phyloP scores from a whole-genome alignment of 106 monocot species.

The Amphibolis antarctica region DNA sequence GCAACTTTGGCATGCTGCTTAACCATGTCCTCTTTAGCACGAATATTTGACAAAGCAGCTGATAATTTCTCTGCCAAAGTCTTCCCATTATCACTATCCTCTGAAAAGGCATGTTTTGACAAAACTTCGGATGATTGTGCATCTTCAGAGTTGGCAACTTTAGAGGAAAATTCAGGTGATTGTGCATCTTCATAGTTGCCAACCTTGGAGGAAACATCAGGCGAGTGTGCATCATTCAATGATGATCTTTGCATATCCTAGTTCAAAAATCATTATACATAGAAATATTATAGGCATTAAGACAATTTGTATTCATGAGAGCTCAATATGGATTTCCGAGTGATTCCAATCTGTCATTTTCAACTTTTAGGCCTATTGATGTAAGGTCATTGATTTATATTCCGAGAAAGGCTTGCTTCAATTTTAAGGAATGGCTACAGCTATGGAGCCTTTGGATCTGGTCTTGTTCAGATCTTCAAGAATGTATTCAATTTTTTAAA shows the following conservation, averaged over 20 bases:
- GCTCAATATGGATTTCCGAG: background rate
- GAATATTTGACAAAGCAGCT: constrained; percentile 31
- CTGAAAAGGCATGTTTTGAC: constrained; percentile 15
- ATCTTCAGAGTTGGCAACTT: constrained; percentile 7
- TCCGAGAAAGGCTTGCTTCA: too few species aligned
- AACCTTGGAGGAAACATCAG: constrained; percentile 27
- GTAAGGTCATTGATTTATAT: too few species aligned
- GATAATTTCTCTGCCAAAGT: constrained; percentile 40
- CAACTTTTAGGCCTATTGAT: background rate
- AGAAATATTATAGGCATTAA: background rate
- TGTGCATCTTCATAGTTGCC: background rate
- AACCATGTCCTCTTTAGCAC: constrained; percentile 42
- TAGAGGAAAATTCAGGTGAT: constrained; percentile 1
- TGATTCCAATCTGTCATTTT: background rate
- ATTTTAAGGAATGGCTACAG: too few species aligned
- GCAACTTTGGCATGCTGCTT: constrained; percentile 66
- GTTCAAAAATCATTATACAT: background rate
- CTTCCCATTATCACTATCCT: constrained; percentile 9
- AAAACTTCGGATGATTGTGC: constrained; percentile 25
- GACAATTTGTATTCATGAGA: too few species aligned
- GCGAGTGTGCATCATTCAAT: constrained; percentile 21
- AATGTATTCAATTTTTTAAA: too few species aligned
- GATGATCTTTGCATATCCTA: background rate
- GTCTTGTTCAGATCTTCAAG: too few species aligned
- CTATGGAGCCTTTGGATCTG: too few species aligned